Percentiles rank a stretch among this genome's conserved stretches.
These are phyloP conservation scores for Teratosphaeria epicoccoides DNA, from an alignment of 2,329 filamentous ascomycete species.

Conservation along the genomic window DNA sequence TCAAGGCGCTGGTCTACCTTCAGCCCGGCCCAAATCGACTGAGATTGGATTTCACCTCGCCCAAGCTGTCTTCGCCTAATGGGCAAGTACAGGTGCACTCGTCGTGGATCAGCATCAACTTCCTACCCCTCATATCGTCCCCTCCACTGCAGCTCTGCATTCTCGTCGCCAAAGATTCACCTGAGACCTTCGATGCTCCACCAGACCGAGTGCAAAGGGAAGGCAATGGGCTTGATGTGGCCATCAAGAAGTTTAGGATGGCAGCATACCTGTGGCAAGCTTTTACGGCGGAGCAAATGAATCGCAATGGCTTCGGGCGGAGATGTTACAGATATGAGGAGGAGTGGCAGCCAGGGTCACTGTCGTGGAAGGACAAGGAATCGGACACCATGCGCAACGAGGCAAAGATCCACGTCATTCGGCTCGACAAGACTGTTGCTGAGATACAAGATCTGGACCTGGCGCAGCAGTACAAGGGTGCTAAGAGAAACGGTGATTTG, in stretches of 20 bases:
- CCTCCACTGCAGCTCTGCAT: conserved; percentile 87
- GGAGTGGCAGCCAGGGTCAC: conserved; percentile 78
- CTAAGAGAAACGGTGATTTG: conserved; percentile 60
- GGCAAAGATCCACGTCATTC: conserved; percentile 78
- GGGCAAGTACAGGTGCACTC: conserved; percentile 62
- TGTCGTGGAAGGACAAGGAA: conserved; percentile 63
- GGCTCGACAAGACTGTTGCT: conserved; percentile 69
- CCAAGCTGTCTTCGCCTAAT: conserved; percentile 62
- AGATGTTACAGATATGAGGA: conserved; percentile 87
- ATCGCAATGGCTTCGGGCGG: conserved; percentile 72
- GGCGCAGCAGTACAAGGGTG: conserved; percentile 65
- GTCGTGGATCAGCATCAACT: conserved; percentile 73
- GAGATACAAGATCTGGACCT: conserved; percentile 70
- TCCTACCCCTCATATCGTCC: conserved; percentile 64
- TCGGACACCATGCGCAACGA: conserved; percentile 73
- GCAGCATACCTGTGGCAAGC: conserved; percentile 94
- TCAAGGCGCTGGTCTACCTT: conserved; percentile 86
- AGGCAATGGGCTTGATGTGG: conserved; percentile 70
- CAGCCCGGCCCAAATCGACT: conserved; percentile 81
- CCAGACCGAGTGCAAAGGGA: conserved; percentile 66
- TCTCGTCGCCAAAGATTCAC: conserved; percentile 77
- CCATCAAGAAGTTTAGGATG: conserved; percentile 86
- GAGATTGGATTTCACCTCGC: conserved; percentile 73
- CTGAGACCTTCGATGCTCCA: conserved; percentile 70
- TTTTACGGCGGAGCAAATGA: conserved; percentile 95